phyloP scores from a whole-genome alignment of 2,329 filamentous ascomycete species.

The Stylonectria norvegica region DNA sequence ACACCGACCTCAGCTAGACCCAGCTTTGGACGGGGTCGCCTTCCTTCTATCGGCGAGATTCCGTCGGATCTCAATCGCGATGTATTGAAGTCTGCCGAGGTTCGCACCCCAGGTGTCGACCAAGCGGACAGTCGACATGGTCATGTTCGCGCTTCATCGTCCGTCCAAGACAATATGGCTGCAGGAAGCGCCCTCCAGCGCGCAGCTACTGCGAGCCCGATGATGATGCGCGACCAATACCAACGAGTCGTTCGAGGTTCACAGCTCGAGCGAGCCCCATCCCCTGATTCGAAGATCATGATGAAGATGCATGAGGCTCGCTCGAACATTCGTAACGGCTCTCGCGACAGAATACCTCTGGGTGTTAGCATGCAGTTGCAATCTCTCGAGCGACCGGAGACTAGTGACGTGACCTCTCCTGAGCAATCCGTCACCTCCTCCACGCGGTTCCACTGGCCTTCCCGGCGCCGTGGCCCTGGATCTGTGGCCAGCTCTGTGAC shows the following conservation, averaged over 20 bases:
- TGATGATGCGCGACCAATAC: conserved; percentile 55
- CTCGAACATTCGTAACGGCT: conserved; percentile 61
- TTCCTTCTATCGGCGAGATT: conserved; percentile 72
- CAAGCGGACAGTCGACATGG: conserved; percentile 26
- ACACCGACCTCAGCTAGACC: conserved; percentile 64
- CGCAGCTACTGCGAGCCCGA: conserved; percentile 65
- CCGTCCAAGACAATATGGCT: conserved; percentile 41
- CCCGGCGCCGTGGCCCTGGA: conserved; percentile 50
- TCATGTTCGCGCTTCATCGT: conserved; percentile 36
- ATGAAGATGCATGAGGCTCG: conserved; percentile 57
- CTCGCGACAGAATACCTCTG: conserved; percentile 73
- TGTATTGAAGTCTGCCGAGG: conserved; percentile 25
- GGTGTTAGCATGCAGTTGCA: conserved; percentile 65
- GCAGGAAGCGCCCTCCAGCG: conserved; percentile 53
- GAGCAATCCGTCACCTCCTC: conserved; percentile 54
- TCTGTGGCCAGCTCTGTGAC: conserved; percentile 58
- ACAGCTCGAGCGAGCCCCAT: conserved; percentile 54
- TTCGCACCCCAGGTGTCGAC: conserved; percentile 23
- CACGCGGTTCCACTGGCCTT: conserved; percentile 53
- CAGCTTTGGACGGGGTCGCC: conserved; percentile 59
- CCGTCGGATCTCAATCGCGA: conserved; percentile 32
- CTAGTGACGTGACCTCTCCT: conserved; percentile 53
- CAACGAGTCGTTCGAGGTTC: conserved; percentile 32
- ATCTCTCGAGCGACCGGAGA: conserved; percentile 49
- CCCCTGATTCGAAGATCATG: conserved; percentile 57